phyloP scores from a whole-genome alignment of 805 yeast genomes.

The Lachancea kluyveri region DNA sequence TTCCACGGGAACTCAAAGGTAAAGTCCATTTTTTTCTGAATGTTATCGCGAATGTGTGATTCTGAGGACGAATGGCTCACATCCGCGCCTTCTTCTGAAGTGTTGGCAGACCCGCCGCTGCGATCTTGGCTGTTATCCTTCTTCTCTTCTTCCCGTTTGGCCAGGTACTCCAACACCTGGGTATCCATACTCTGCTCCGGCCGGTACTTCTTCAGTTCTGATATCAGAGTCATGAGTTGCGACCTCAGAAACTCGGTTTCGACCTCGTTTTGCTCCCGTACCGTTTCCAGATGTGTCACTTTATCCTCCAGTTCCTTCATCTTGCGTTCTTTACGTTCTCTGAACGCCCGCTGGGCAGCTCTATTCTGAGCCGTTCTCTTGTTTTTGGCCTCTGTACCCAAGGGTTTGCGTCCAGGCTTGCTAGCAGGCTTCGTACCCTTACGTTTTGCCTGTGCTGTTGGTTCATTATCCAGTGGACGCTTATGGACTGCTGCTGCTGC shows the following conservation, averaged over 20 bases:
- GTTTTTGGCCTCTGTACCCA: conserved; percentile 71
- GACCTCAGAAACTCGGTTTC: conserved; percentile 70
- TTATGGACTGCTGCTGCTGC: conserved; percentile 4
- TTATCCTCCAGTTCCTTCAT: conserved; percentile 80
- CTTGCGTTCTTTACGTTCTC: conserved; percentile 87
- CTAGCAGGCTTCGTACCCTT: conserved; percentile 54
- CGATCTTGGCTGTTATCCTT: background rate
- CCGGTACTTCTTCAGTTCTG: conserved; percentile 60
- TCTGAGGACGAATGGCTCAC: too few species aligned
- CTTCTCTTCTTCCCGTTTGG: conserved; percentile 11
- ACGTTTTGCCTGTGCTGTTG: conserved; percentile 12
- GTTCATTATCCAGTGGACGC: conserved; percentile 5
- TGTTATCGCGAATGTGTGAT: conserved; percentile 13
- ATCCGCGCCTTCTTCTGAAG: conserved; percentile 3
- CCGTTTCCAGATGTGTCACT: conserved; percentile 65
- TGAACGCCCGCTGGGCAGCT: conserved; percentile 96
- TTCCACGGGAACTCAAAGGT: conserved; percentile 54
- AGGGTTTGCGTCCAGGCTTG: conserved; percentile 79
- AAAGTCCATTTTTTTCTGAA: conserved; percentile 28
- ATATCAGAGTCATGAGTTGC: conserved; percentile 69
- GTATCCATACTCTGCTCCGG: conserved; percentile 30
- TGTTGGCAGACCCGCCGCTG: conserved; percentile 3
- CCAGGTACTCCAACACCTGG: conserved; percentile 19
- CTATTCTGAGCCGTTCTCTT: conserved; percentile 95
- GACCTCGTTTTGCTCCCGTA: conserved; percentile 57